Evolutionary conservation across 108 stramenopile genomes (phyloP).

Genomic region (Cyclotella atomus): DNA sequence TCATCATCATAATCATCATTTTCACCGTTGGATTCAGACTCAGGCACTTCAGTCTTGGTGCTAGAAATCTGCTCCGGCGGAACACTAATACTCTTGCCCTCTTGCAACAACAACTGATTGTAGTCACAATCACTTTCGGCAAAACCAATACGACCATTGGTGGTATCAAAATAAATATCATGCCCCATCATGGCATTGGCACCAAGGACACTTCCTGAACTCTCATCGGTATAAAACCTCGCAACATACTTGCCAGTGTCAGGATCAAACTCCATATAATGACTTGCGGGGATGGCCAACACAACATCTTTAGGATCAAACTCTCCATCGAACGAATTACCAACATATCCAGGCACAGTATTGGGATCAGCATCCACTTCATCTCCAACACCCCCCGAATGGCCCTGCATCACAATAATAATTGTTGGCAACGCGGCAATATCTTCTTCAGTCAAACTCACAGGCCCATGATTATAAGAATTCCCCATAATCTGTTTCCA

Average conservation of each 20-base stretch:
- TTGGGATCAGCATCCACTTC: slow-evolving; percentile 30
- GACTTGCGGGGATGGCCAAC: slow-evolving; percentile 77
- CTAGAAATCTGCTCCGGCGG: slow-evolving; percentile 20
- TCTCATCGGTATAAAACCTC: slow-evolving; percentile 85
- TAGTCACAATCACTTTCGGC: slow-evolving; percentile 90
- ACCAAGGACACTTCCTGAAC: slow-evolving; percentile 85
- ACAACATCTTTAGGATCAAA: slow-evolving; percentile 70
- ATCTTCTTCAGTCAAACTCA: slow-evolving; percentile 58
- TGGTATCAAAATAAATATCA: slow-evolving; percentile 90
- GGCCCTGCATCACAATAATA: slow-evolving; percentile 72
- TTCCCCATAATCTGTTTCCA: slow-evolving; percentile 72
- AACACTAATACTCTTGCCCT: slow-evolving; percentile 38
- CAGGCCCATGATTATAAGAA: slow-evolving; percentile 41
- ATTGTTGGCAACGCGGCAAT: slow-evolving; percentile 82
- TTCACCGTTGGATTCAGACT: slow-evolving; percentile 6
- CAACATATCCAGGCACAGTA: slow-evolving; percentile 56
- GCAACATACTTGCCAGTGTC: slow-evolving; percentile 57
- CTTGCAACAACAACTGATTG: slow-evolving; percentile 29
- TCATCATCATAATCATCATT: slow-evolving; percentile 4
- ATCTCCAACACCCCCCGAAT: slow-evolving; percentile 40
- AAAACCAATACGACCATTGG: slow-evolving; percentile 83
- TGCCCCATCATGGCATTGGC: slow-evolving; percentile 97
- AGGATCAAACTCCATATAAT: slow-evolving; percentile 80
- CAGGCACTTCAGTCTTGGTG: slow-evolving; percentile 25
- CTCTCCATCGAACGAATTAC: slow-evolving; percentile 53